phyloP scores from a whole-genome alignment of 1,139 yeast genomes.

The Sugiyamaella paludigena region DNA sequence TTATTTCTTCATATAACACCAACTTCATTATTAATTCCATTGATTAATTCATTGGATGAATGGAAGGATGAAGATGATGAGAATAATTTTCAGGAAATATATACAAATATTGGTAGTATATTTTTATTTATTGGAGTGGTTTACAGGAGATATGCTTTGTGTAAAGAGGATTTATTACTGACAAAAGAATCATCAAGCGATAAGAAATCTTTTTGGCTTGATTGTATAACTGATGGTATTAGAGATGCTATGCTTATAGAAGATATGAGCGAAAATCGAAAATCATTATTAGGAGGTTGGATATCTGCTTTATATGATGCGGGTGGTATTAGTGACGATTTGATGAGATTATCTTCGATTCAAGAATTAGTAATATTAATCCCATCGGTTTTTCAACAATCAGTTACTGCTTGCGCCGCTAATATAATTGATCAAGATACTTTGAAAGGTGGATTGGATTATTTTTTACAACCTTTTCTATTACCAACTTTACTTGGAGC shows the following conservation, averaged over 20 bases:
- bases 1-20: slow-evolving; percentile 39
- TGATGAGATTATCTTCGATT: slow-evolving; percentile 63
- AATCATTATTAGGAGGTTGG: slow-evolving; percentile 69
- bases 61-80: slow-evolving; percentile 44
- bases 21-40: slow-evolving; percentile 29
- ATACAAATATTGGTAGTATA: slow-evolving; percentile 62
- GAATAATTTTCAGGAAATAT: slow-evolving; percentile 64
- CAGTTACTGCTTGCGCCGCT: slow-evolving; percentile 57
- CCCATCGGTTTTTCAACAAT: slow-evolving; percentile 73
- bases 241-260: slow-evolving; percentile 19
- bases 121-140: slow-evolving; percentile 51
- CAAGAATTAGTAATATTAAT: slow-evolving; percentile 67
- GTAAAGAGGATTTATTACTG: slow-evolving; percentile 28
- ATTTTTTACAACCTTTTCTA: slow-evolving; percentile 60
- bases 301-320: slow-evolving; percentile 75
- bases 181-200: not conserved
- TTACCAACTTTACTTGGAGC: slow-evolving; percentile 47
- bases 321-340: slow-evolving; percentile 83
- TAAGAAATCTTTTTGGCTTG: slow-evolving; percentile 12
- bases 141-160: slow-evolving; percentile 46
- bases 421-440: slow-evolving; percentile 53
- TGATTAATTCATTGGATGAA: slow-evolving; percentile 38
- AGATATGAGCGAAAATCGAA: slow-evolving; percentile 33
- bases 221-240: slow-evolving; percentile 6
- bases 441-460: slow-evolving; percentile 59